A percentile compares a stretch with the other conserved stretches of the same genome.
These are phyloP conservation scores for Corylus americana DNA, from an alignment of 306 rosid genomes.

Conservation along the genomic window DNA sequence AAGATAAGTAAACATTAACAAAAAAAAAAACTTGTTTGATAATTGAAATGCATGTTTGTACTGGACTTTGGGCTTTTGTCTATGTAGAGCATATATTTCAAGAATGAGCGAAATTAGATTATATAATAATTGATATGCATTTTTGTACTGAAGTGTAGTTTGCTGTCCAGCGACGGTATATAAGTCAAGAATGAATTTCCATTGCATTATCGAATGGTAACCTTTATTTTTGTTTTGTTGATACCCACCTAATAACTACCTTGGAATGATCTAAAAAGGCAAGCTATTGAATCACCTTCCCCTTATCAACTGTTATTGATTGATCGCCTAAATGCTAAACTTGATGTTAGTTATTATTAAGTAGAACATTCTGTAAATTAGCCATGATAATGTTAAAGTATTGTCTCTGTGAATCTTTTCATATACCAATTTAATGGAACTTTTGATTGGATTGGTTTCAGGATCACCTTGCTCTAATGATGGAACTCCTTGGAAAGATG, in stretches of 20 bases:
- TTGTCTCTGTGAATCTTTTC: neutral
- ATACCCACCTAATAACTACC: neutral
- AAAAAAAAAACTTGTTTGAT: neutral
- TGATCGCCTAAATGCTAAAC: neutral
- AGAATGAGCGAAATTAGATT: neutral
- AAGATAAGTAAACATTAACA: neutral
- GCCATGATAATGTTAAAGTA: neutral
- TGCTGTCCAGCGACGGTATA: too few relatives aligned
- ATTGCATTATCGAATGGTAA: too few relatives aligned
- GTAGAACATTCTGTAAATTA: neutral
- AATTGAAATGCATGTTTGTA: neutral
- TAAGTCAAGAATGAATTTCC: too few relatives aligned
- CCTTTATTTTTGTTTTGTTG: neutral
- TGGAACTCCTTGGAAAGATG: slow-evolving; percentile 97
- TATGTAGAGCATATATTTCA: neutral
- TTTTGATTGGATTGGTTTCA: slow-evolving; percentile 46
- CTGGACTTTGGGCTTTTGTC: neutral
- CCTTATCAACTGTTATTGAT: neutral
- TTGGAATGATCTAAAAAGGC: slow-evolving; percentile 3
- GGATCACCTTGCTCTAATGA: slow-evolving; percentile 98
- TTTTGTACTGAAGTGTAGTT: neutral
- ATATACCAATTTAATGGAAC: slow-evolving; percentile 4
- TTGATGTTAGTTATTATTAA: neutral
- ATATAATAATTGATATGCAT: slow-evolving; percentile 6
- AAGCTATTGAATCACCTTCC: slow-evolving; percentile 14